Base-by-base conservation (phyloP, 2,329 filamentous ascomycete species). In the Aspergillus sp. region DNA sequence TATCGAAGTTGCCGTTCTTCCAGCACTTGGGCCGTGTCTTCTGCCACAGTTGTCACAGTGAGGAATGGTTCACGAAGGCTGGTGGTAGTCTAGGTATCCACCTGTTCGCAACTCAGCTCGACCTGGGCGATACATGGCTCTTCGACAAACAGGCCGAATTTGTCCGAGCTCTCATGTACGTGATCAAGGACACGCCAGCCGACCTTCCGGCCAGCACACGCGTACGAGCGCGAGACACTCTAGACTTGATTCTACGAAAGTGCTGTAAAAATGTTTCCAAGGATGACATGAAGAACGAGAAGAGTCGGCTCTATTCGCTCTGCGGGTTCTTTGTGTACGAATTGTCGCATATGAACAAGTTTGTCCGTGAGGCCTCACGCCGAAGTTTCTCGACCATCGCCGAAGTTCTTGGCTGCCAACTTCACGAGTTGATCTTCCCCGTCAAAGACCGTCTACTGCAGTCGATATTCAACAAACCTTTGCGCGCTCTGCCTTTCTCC, bases 51-150 rank as follows among this genome's bases (percentile, higher is more conserved):
- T 99, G 95, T 74, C 93, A 97, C 69, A 92, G 95, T 69, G 94
- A 99, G 73, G 95, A 99, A 69, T 99, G 96, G 95, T 99, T 96
- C 71, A 93, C 93, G 55, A 99, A 99, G 77, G 90, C 92, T 42
- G 95, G 94, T 52, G 95, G 95, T 45, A 93, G 90, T 56, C 80
- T 94, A 20, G 96, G 96, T 57, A 97, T 99, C 69, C 89, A 91
- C 69, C 88, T 96, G 58, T 80, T 99, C 59, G 88, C 94, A 32
- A 94, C 91, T 2, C 89, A 94, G 66, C 81, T 98, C 57, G 88
- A 94, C 55, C 83, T 99, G 51, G 92, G 92, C 47, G 90, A 96
- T 69, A 74, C 81, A 1, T 99, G 95, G 92, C 82, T 99, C 36
- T 83, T 86, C 20, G 85, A 88, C 12, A 90, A 92, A 67, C 92